Base-by-base conservation (phyloP, 768 basidiomycete genomes). In the Panus rudis region DNA sequence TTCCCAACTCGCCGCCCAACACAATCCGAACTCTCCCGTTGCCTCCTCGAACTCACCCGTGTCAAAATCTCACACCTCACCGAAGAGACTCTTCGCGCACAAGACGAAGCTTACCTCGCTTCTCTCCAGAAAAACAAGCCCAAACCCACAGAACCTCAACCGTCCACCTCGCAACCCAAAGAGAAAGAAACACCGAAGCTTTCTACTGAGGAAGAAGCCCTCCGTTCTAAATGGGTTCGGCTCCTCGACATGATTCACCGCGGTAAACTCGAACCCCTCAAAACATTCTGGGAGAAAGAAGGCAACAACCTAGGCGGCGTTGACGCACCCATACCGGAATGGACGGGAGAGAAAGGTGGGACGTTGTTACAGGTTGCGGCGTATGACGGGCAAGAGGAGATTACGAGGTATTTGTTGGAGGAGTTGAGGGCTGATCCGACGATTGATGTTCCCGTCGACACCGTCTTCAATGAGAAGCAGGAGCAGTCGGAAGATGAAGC, bases 1-100 rank as follows among this genome's bases (percentile, higher is more conserved):
- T 99, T 99, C 64, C 93, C 92, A 3, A 99, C 96, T 1, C 81
- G 93, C 30, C 75, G 96, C 52, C 94, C 96, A 88, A 99, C 94
- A 0, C 86, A 91, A 67, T 77, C 89, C 2, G 96, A 99, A 62
- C 74, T 98, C 17, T 44, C 75, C 3, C 84, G 96, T 16, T 93
- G 92, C 58, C 79, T 96, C 35, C 65, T 76, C 31, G 94, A 98
- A 58, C 74, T 99, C 31, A 84, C 83, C 0, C 77, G 79, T 20
- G 81, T 81, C 54, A 97, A 97, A 63, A 66, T 84, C 3, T 84
- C 94, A 0, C 84, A 90, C 53, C 69, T 93, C 19, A 89, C 92
- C 0, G 89, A 92, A 59, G 86, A 88, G 5, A 81, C 75, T 1
- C 79, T 99, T 17, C 78, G 74, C 20, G 81, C 73, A 7, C 86